These are phyloP conservation scores for Trametes cubensis DNA, from an alignment of 768 basidiomycete species.

Conservation along the genomic window DNA sequence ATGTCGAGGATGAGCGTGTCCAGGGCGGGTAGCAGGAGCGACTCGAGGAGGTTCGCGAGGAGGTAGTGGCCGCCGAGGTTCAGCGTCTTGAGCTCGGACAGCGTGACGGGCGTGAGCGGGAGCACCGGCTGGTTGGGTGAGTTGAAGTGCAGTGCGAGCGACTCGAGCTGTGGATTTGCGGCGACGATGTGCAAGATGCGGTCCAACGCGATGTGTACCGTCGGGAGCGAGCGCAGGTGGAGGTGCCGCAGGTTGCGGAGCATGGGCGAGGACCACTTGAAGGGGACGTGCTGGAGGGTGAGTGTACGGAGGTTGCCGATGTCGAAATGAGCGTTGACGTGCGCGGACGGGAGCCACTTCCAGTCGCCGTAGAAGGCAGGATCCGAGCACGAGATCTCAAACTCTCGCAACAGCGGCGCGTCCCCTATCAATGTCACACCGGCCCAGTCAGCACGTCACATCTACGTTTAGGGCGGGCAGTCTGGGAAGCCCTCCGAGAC, in stretches of 20 bases:
- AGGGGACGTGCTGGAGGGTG: constrained; percentile 72
- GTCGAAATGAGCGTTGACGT: constrained; percentile 35
- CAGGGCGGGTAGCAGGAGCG: constrained; percentile 59
- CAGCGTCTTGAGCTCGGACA: constrained; percentile 57
- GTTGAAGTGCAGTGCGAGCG: constrained; percentile 62
- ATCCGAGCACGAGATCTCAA: constrained; percentile 76
- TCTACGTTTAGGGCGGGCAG: too few relatives aligned
- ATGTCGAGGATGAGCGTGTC: constrained; percentile 67
- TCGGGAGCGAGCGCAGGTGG: constrained; percentile 67
- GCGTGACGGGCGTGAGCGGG: constrained; percentile 55
- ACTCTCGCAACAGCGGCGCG: constrained; percentile 73
- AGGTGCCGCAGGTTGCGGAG: constrained; percentile 61
- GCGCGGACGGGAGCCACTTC: constrained; percentile 71
- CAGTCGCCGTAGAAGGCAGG: constrained; percentile 63
- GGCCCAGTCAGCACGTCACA: neutral
- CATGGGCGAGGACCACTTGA: constrained; percentile 78
- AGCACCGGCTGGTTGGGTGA: constrained; percentile 64
- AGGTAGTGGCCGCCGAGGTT: constrained; percentile 69
- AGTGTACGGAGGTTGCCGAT: constrained; percentile 57
- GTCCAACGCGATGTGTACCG: constrained; percentile 64
- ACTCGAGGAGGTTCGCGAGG: constrained; percentile 62
- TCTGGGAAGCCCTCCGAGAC: too few relatives aligned
- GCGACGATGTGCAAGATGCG: constrained; percentile 67
- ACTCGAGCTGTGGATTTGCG: constrained; percentile 58
- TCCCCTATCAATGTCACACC: constrained; percentile 49